These are phyloP conservation scores for Eimeria acervulina DNA, from an alignment of 169 alveolate genomes.

Conservation along the genomic window DNA sequence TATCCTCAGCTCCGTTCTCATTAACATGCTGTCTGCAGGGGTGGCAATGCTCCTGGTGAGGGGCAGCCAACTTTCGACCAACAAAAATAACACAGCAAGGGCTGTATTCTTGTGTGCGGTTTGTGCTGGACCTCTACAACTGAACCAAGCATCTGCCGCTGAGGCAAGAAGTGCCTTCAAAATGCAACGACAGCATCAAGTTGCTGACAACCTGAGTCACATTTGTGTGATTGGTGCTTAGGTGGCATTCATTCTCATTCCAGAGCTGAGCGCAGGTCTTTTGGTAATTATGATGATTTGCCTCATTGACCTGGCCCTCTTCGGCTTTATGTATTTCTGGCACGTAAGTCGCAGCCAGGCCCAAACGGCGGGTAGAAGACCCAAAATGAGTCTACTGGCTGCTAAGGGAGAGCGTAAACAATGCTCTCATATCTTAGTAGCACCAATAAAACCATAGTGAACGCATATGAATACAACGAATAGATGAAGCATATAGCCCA, in stretches of 20 bases:
- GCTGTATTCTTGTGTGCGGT: neutral
- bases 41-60: conserved; percentile 86
- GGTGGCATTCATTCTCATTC: conserved; percentile 87
- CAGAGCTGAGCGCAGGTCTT: conserved; percentile 87
- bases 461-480: neutral
- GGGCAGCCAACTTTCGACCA: neutral
- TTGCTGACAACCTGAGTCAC: neutral
- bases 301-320: conserved; percentile 87
- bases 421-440: neutral
- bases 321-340: conserved; percentile 90
- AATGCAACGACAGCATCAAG: neutral
- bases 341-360: conserved; percentile 24
- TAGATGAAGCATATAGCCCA: neutral
- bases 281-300: conserved; percentile 87
- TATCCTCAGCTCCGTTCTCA: conserved; percentile 85
- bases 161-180: neutral
- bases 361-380: neutral
- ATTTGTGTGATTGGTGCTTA: conserved; percentile 7
- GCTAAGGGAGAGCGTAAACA: neutral
- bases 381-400: neutral
- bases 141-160: neutral
- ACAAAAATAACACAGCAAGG: neutral
- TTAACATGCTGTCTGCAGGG: conserved; percentile 88
- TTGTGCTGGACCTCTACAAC: neutral
- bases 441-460: neutral